Evolutionary conservation across 176 grass and related monocot species (phyloP).

Genomic region (Cenchrus americanus): DNA sequence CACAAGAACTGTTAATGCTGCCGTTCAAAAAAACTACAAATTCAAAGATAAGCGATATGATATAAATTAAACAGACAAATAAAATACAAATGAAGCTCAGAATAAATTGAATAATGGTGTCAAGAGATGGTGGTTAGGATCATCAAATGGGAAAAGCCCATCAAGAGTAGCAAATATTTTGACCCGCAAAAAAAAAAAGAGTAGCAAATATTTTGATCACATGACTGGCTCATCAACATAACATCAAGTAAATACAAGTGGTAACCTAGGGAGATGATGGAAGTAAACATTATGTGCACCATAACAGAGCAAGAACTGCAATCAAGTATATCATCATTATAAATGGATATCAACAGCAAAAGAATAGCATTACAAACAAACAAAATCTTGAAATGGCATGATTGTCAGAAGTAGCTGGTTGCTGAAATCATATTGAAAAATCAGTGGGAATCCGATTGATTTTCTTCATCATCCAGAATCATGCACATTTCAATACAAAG

Average conservation of each 20-base stretch:
- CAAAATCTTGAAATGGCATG: neutral
- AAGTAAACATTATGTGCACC: neutral
- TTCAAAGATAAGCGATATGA: neutral
- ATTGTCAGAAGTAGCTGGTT: constrained; percentile 63
- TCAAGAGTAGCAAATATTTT: constrained; percentile 75
- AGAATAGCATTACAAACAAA: neutral
- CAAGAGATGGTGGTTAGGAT: constrained; percentile 60
- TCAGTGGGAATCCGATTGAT: constrained; percentile 60
- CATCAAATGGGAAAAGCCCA: constrained; percentile 46
- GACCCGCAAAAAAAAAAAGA: too few species aligned
- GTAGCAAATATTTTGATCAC: constrained; percentile 68
- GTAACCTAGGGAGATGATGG: neutral
- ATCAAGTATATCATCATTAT: neutral
- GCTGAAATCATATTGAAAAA: constrained; percentile 43
- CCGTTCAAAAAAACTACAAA: neutral
- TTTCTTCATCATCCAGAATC: constrained; percentile 58
- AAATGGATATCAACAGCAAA: neutral
- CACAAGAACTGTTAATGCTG: neutral
- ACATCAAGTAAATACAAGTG: neutral
- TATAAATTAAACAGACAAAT: neutral
- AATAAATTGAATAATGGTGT: neutral
- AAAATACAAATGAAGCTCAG: neutral
- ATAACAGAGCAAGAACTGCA: neutral
- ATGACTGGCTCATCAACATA: constrained; percentile 32
- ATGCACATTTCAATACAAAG: neutral